Base-by-base conservation (phyloP, 306 rosid genomes). In the Pueraria montana region DNA sequence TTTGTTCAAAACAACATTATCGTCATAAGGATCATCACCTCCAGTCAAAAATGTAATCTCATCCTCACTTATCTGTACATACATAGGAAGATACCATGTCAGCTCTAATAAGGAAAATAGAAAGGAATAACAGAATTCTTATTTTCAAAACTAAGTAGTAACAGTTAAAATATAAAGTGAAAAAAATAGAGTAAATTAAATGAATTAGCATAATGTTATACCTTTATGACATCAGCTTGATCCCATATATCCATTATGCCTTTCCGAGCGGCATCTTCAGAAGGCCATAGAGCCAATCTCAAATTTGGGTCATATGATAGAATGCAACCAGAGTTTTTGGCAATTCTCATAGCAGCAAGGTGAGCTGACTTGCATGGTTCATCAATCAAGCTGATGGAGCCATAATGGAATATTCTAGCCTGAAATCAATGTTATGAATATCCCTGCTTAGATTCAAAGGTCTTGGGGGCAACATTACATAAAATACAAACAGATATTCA, bases 301-400 rank as follows among this genome's bases (percentile, higher is more conserved):
- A 95, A 89, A 77, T 95, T 95, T 21, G 98, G 98, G 63, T 95
- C 98, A 69, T 93, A 95, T 65, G 98, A 95, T 77, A 95, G 97
- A 81, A 95, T 87, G 82, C 88, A 87, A 62, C 97, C 97, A 61
- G 93, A 84, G n/a, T 71, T 84, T 84, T 85, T 93, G 78, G 98
- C 98, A 63, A 86, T 80, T 49, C 78, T 80, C 94, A 95, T 82
- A n/a, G 96, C 96, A 82, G 94, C 96, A 85, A 87, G 90, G 70
- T 95, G 98, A 70, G 96, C 86, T n/a, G 96, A 95, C 80, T 84
- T 88, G 84, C 89, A 84, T 21, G 98, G 98, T 40, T 95, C 98
- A 7, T 86, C 90, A 81, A 95, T 95, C 94, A 95, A 92, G 90
- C 98, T 95, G 79, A 95, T 95, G 59, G 98, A 95, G 75, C 98